Percentiles rank a stretch among this genome's conserved stretches.
phyloP scores from a whole-genome alignment of 2,329 filamentous ascomycete species.

The Phialophora verrucosa region DNA sequence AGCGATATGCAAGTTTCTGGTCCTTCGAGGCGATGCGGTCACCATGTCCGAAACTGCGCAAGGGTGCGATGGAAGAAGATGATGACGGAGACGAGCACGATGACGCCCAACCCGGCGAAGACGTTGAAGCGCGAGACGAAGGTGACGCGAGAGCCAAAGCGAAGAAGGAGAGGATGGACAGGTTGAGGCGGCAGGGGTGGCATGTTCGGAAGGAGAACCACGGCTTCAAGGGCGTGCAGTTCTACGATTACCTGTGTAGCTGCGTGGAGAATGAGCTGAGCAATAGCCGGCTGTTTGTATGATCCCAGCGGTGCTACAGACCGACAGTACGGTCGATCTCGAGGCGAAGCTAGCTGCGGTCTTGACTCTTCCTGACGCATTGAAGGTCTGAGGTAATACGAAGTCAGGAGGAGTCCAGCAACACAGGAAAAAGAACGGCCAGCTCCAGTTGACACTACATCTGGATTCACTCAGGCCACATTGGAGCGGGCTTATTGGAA shows the following conservation, averaged over 20 bases:
- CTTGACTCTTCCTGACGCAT: too few relatives aligned
- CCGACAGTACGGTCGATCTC: neutral
- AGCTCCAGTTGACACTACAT: too few relatives aligned
- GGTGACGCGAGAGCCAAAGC: neutral
- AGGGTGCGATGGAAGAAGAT: neutral
- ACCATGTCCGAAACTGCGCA: neutral
- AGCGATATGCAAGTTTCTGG: slow-evolving; percentile 35
- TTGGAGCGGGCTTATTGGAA: too few relatives aligned
- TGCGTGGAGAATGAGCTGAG: slow-evolving; percentile 28
- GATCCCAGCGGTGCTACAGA: neutral
- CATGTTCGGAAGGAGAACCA: slow-evolving; percentile 36
- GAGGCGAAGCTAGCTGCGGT: neutral
- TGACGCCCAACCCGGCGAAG: neutral
- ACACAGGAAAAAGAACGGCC: too few relatives aligned
- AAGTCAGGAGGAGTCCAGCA: too few relatives aligned
- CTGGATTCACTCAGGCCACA: too few relatives aligned
- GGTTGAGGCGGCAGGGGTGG: slow-evolving; percentile 32
- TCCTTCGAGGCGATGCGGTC: slow-evolving; percentile 14
- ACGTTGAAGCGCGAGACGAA: neutral
- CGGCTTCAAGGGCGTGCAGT: slow-evolving; percentile 36
- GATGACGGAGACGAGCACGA: neutral
- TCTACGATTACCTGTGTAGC: slow-evolving; percentile 35
- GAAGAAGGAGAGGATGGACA: slow-evolving; percentile 33
- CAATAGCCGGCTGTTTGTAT: neutral
- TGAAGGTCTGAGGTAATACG: too few relatives aligned